Percentiles rank a stretch among this genome's conserved stretches.
Evolutionary conservation across 1,139 yeast genomes (phyloP).

Genomic region (Candida gigantensis): DNA sequence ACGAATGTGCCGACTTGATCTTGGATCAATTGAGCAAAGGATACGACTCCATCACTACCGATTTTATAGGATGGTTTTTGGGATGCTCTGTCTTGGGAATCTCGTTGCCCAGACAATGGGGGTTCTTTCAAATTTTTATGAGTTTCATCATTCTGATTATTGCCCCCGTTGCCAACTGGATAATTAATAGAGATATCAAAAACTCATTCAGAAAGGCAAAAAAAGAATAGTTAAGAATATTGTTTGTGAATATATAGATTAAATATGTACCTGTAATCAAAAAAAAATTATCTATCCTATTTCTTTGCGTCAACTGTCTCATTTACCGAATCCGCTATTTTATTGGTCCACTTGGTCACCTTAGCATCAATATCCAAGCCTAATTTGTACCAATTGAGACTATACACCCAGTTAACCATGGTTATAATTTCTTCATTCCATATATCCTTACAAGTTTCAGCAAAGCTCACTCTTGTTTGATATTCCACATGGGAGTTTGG

Average conservation of each 20-base stretch:
- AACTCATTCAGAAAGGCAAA: constrained; percentile 16
- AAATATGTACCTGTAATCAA: not conserved
- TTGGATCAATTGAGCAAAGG: constrained; percentile 62
- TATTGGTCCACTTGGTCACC: constrained; percentile 32
- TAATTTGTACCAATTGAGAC: constrained; percentile 51
- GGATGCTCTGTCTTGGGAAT: constrained; percentile 70
- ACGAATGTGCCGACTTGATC: constrained; percentile 64
- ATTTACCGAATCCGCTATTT: constrained; percentile 25
- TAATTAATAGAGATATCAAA: constrained; percentile 57
- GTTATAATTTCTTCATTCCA: constrained; percentile 79
- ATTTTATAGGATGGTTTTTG: constrained; percentile 80
- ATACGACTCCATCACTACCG: constrained; percentile 76
- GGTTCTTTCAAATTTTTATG: constrained; percentile 51
- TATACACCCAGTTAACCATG: constrained; percentile 65
- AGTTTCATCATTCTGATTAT: constrained; percentile 56
- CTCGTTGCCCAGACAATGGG: constrained; percentile 59
- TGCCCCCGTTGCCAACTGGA: constrained; percentile 61
- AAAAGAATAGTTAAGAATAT: constrained; percentile 8
- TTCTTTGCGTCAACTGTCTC: constrained; percentile 19
- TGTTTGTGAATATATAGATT: constrained; percentile 3
- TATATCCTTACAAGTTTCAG: constrained; percentile 72
- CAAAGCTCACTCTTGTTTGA: constrained; percentile 32
- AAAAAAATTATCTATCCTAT: no score
- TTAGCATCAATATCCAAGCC: constrained; percentile 41
- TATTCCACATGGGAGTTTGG: constrained; percentile 15